These are phyloP conservation scores for Actinomucor elegans DNA, from an alignment of 371 early-diverging fungal genomes.

Conservation along the genomic window DNA sequence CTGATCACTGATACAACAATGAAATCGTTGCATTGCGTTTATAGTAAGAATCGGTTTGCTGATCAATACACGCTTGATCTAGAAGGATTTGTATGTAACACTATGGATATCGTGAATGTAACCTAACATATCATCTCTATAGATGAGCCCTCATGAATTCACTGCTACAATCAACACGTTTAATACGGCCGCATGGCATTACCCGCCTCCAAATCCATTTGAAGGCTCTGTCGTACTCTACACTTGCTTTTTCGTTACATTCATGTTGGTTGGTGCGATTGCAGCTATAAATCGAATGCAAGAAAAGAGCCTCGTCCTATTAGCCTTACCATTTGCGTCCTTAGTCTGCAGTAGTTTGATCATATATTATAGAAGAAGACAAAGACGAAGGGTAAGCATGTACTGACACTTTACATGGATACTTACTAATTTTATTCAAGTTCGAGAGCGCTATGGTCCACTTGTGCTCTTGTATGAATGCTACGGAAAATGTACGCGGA, in stretches of 20 bases:
- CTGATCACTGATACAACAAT: too few relatives aligned
- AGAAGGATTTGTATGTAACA: slow-evolving; percentile 25
- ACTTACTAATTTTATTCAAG: slow-evolving; percentile 2
- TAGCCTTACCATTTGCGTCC: slow-evolving; percentile 28
- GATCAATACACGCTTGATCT: slow-evolving; percentile 40
- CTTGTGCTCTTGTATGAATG: slow-evolving; percentile 46
- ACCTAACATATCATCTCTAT: background rate
- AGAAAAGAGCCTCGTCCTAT: slow-evolving; percentile 21
- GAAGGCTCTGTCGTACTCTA: slow-evolving; percentile 16
- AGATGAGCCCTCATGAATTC: slow-evolving; percentile 44
- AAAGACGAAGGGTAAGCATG: slow-evolving; percentile 23
- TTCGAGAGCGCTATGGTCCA: slow-evolving; percentile 37
- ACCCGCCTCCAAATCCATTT: slow-evolving; percentile 31
- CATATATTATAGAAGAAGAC: slow-evolving; percentile 25
- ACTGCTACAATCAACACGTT: slow-evolving; percentile 39
- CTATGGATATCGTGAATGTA: too few relatives aligned
- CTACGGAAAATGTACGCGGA: slow-evolving; percentile 50
- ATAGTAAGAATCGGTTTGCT: slow-evolving; percentile 29
- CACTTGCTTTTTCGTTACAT: slow-evolving; percentile 6
- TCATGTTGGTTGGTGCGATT: slow-evolving; percentile 21
- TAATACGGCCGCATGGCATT: slow-evolving; percentile 27
- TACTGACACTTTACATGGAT: background rate
- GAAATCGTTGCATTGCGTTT: slow-evolving; percentile 42
- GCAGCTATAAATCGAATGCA: slow-evolving; percentile 32
- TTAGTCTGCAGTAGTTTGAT: slow-evolving; percentile 18